Conservation (phyloP, 1,139 yeast genomes). For the Eremothecium gossypii region DNA sequence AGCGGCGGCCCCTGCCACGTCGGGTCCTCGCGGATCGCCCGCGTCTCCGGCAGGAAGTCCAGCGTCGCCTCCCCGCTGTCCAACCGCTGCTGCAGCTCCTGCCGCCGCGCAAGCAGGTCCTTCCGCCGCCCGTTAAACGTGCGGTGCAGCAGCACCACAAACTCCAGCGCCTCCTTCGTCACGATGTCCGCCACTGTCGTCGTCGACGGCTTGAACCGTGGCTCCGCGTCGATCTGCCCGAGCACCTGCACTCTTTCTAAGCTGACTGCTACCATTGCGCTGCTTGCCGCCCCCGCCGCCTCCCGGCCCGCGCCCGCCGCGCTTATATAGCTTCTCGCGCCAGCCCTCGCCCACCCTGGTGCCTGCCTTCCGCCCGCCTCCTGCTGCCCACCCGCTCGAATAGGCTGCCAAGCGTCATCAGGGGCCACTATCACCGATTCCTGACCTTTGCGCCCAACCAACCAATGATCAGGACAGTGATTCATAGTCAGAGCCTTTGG, state of each 20-base stretch:
- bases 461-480: too few relatives aligned
- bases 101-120: conserved; percentile 51
- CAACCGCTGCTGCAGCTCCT: conserved; percentile 45
- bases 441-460: too few relatives aligned
- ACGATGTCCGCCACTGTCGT: conserved; percentile 39
- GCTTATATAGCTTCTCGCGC: too few relatives aligned
- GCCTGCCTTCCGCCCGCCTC: too few relatives aligned
- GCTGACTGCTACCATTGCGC: conserved; percentile 21
- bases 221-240: conserved; percentile 52
- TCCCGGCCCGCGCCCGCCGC: too few relatives aligned
- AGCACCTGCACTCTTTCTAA: conserved; percentile 57
- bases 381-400: too few relatives aligned
- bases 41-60: conserved; percentile 59
- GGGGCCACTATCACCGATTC: too few relatives aligned
- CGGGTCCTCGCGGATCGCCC: conserved; percentile 56
- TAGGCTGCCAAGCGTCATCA: too few relatives aligned
- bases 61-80: conserved; percentile 49
- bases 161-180: conserved; percentile 54
- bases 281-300: too few relatives aligned
- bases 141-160: conserved; percentile 64
- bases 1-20: conserved; percentile 63
- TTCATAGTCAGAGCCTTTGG: too few relatives aligned
- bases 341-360: too few relatives aligned
- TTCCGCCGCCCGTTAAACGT: conserved; percentile 55
- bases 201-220: conserved; percentile 50